Base-by-base conservation (phyloP, 352 stramenopile genomes). In the Blastocystis sp. region DNA sequence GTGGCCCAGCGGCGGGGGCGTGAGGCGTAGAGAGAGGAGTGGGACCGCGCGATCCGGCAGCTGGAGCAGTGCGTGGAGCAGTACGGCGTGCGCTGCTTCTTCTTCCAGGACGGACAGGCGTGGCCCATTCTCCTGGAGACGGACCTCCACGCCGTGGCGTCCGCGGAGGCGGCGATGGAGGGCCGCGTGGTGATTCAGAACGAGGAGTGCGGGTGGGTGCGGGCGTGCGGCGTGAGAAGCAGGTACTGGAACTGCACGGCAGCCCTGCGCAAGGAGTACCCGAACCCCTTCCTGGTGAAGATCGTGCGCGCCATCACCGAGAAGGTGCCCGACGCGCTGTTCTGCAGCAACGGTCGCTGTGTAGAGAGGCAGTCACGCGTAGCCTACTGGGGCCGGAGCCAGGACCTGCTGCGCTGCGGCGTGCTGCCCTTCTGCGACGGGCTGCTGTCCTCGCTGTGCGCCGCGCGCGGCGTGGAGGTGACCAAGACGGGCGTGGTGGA, bases 211-310 rank as follows among this genome's bases (percentile, higher is more conserved):
- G 74, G 74, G 38, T 84, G 66, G 1, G 65, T 19, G 74, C 68
- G 28, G 7, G 68, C 54, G 38, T 0, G n/a, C 19, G 19, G 52
- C 54, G 57, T 45, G 21, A 21, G 65, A 7, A 3, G 34, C 10
- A 66, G 48, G 6, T 84, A 84, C 17, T 84, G 74, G 74, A 84
- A 61, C 9, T 84, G 74, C 61, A 24, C 34, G 40, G n/a, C 54
- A 54, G 74, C 52, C 2, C 19, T 84, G 48, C n/a, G 34, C 6
- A 66, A 43, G 34, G 57, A 59, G 1, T 84, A 84, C 66, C 57
- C 74, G 17, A 84, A 84, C 69, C 74, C 74, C 11, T 84, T 84
- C 57, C 57, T 84, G 14, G 74, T 84, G 21, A 84, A 84, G 42
- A 69, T 84, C 21, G 57, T 59, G n/a, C 74, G 74, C 28, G 66